These are phyloP conservation scores for Albatrellus sp. DNA, from an alignment of 1,284 basidiomycete species.

Conservation along the genomic window DNA sequence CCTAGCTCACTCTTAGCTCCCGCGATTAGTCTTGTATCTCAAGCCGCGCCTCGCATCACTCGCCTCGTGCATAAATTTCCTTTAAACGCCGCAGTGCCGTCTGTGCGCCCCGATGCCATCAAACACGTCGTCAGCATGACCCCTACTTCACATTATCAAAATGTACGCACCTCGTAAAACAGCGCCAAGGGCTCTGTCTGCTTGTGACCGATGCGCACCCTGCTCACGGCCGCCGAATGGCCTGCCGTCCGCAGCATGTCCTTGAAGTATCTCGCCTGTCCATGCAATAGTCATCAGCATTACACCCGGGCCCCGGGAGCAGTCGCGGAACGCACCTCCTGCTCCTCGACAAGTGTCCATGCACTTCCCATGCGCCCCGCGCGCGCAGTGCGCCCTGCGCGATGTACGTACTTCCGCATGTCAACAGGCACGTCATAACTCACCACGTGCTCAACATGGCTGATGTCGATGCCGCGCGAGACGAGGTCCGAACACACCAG, in stretches of 20 bases:
- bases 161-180: slow-evolving; percentile 50
- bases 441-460: slow-evolving; percentile 82
- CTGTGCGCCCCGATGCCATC: slow-evolving; percentile 13
- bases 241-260: slow-evolving; percentile 67
- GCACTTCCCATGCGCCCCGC: slow-evolving; percentile 81
- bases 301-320: neutral
- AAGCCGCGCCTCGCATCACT: no score
- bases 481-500: slow-evolving; percentile 93
- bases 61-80: slow-evolving; percentile 22
- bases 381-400: slow-evolving; percentile 89
- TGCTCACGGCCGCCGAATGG: slow-evolving; percentile 64
- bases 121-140: neutral
- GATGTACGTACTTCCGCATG: slow-evolving; percentile 95
- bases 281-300: neutral
- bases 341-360: slow-evolving; percentile 93
- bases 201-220: slow-evolving; percentile 55
- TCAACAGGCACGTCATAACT: slow-evolving; percentile 95
- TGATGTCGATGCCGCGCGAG: slow-evolving; percentile 94
- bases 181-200: slow-evolving; percentile 44
- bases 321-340: slow-evolving; percentile 49
- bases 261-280: slow-evolving; percentile 81
- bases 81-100: slow-evolving; percentile 23
- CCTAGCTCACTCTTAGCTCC: no score
- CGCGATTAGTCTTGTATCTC: no score
- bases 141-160: neutral